These are phyloP conservation scores for Aspergillus udagawae DNA, from an alignment of 2,329 filamentous ascomycete species.

Conservation along the genomic window DNA sequence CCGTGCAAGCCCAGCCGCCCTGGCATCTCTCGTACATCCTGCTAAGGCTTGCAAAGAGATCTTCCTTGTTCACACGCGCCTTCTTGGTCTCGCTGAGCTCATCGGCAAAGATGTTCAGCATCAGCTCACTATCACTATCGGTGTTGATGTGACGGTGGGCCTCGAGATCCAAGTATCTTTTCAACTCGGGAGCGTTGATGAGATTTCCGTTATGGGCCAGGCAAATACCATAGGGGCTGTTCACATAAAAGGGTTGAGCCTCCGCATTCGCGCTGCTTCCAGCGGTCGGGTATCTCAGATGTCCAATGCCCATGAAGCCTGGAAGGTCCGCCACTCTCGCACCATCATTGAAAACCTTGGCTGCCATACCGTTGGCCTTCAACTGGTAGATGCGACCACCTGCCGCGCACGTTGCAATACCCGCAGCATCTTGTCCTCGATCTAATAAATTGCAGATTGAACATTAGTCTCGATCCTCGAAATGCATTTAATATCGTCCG, in stretches of 20 bases:
- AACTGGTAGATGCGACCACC: slow-evolving; percentile 82
- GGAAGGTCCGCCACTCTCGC: slow-evolving; percentile 68
- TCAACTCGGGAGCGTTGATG: slow-evolving; percentile 70
- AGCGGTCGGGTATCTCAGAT: slow-evolving; percentile 84
- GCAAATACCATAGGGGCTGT: slow-evolving; percentile 77
- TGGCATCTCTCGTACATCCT: slow-evolving; percentile 70
- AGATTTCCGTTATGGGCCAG: slow-evolving; percentile 86
- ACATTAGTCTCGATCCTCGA: slow-evolving; percentile 18
- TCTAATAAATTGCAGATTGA: slow-evolving; percentile 39
- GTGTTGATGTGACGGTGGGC: slow-evolving; percentile 87
- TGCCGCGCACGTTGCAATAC: slow-evolving; percentile 70
- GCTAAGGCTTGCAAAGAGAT: slow-evolving; percentile 68
- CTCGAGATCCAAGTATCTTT: slow-evolving; percentile 68
- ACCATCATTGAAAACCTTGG: slow-evolving; percentile 79
- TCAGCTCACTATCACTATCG: slow-evolving; percentile 80
- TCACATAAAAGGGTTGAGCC: slow-evolving; percentile 90
- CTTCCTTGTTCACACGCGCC: slow-evolving; percentile 71
- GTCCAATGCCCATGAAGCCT: slow-evolving; percentile 81
- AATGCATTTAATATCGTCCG: slow-evolving; percentile 6
- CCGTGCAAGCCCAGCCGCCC: slow-evolving; percentile 75
- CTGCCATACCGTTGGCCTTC: slow-evolving; percentile 86
- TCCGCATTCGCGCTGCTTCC: slow-evolving; percentile 80
- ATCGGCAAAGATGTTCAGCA: slow-evolving; percentile 84
- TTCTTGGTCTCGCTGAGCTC: slow-evolving; percentile 78
- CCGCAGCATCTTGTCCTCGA: slow-evolving; percentile 82